phyloP scores from a whole-genome alignment of 2,329 filamentous ascomycete species.

The Fusarium marasasianum region DNA sequence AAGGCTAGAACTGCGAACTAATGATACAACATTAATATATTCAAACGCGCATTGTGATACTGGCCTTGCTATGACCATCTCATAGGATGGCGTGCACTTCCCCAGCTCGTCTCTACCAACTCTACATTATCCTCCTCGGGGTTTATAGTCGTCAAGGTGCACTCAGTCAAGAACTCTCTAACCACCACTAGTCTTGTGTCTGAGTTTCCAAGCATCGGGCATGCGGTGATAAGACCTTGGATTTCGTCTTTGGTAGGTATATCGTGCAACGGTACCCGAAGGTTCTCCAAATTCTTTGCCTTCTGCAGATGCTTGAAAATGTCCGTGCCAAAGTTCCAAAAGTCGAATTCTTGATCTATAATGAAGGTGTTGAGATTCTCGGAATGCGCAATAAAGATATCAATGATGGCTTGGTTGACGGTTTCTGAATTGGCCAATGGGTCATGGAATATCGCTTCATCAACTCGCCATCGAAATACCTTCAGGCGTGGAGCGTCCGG shows the following conservation, averaged over 20 bases:
- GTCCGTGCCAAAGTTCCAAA: background rate
- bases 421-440: too few species aligned
- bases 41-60: background rate
- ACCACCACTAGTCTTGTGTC: background rate
- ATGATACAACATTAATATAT: background rate
- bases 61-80: background rate
- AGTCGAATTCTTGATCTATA: too few species aligned
- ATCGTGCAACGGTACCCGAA: background rate
- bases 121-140: too few species aligned
- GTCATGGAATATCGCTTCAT: too few species aligned
- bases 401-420: background rate
- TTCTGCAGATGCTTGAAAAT: background rate
- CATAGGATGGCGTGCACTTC: background rate
- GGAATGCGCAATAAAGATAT: background rate
- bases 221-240: background rate
- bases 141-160: background rate
- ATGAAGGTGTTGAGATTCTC: background rate
- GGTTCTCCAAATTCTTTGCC: background rate
- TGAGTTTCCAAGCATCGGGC: background rate
- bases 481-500: background rate
- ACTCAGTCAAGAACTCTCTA: background rate
- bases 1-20: background rate
- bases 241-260: background rate
- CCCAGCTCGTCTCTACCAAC: background rate
- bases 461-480: background rate